phyloP scores from a whole-genome alignment of 768 basidiomycete genomes.

The Pulveroboletus frians region DNA sequence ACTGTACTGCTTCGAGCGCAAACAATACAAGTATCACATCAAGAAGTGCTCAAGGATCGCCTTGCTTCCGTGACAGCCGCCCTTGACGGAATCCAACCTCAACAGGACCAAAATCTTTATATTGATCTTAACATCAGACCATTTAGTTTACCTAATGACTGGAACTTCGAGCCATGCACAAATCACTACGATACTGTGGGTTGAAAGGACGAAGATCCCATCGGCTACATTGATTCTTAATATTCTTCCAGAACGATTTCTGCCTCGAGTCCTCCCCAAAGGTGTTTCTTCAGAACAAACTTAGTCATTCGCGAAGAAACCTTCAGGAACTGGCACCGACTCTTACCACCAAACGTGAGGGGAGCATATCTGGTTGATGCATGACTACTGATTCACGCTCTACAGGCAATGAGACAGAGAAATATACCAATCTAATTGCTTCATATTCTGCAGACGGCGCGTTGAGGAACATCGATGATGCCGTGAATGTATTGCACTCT shows the following conservation, averaged over 20 bases:
- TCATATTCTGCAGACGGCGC: slow-evolving; percentile 44
- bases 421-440: slow-evolving; percentile 41
- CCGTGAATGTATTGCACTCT: slow-evolving; percentile 16
- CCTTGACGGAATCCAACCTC: slow-evolving; percentile 48
- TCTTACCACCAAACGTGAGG: slow-evolving; percentile 58
- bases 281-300: slow-evolving; percentile 76
- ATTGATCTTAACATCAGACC: slow-evolving; percentile 64
- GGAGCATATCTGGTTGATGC: not conserved
- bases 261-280: slow-evolving; percentile 67
- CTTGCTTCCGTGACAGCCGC: slow-evolving; percentile 43
- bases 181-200: slow-evolving; percentile 73
- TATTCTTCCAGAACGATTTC: slow-evolving; percentile 36
- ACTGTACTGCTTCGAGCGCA: slow-evolving; percentile 57
- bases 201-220: slow-evolving; percentile 1
- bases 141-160: slow-evolving; percentile 61
- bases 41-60: slow-evolving; percentile 52
- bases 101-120: slow-evolving; percentile 65
- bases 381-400: slow-evolving; percentile 5
- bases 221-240: not conserved
- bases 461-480: slow-evolving; percentile 49
- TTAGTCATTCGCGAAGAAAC: slow-evolving; percentile 54
- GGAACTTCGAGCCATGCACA: slow-evolving; percentile 70
- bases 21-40: slow-evolving; percentile 50
- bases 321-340: slow-evolving; percentile 56
- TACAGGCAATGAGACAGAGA: slow-evolving; percentile 52